Evolutionary conservation across 2,329 filamentous ascomycete species (phyloP), one percentile per base, ranked within the genome.

Genomic region (Didymosphaeria variabile): DNA sequence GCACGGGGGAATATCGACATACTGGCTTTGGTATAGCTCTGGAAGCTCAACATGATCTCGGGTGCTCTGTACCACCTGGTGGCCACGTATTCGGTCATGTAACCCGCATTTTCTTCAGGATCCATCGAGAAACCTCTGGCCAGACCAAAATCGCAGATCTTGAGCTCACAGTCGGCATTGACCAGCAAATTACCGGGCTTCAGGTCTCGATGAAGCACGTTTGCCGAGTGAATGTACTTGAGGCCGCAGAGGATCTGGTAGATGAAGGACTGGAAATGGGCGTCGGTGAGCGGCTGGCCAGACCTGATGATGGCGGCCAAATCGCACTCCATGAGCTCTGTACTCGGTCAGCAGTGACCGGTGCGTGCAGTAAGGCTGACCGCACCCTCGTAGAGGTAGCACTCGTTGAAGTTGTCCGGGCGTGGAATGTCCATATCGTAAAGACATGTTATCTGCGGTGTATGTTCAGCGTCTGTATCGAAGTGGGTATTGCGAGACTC

Each of bases 11-110:
- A 29, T 56, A 1, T n/a, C 26, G n/a, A 94, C 94, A 59, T 88
- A 98, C 95, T 99, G 71, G 95, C 95, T 93, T 99, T 99, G 74
- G 95, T 99, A 81, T 99, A 99, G 84, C 93, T 97, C 82, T 98
- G 94, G 88, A 99, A 99, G 84, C 93, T 97, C 80, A 99, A 84
- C 95, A 99, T 99, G 72, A 99, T 99, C 81, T 99, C 95, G 5
- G 95, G 95, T 3, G 95, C 95, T 81, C 95, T 91, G 80, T 99
- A 99, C 95, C 95, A 99, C 83, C 95, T 88, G 55, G 95, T 99
- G 54, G 95, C 95, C 58, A 99, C 95, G 75, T 99, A 99, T 82
- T 99, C 95, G 12, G 95, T 99, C 95, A 99, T 98, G 82, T 98
- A 99, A 23, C 95, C 95, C 19, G 95, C 95, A 78, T 98, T 98